A percentile compares a stretch with the other conserved stretches of the same genome.
Evolutionary conservation across 345 rosid species (phyloP).

Genomic region (Diplotaxis tenuifolia): DNA sequence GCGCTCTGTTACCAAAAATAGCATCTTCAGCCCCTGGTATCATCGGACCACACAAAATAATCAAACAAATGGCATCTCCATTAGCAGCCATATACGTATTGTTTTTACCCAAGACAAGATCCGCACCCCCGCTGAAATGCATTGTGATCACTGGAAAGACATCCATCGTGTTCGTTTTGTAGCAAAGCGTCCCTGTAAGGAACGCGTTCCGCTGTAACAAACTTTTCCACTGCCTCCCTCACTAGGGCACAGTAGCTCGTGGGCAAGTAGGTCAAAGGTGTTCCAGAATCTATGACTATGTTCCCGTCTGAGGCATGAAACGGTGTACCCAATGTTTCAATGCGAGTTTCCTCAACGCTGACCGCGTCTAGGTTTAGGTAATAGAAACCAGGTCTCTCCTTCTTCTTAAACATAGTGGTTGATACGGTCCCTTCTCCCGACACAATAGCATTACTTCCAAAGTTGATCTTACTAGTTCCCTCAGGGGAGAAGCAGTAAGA

Average conservation of each 20-base stretch:
- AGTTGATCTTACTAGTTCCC: constrained; percentile 20
- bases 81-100: background rate
- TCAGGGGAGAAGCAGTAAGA: constrained; percentile 18
- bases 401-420: background rate
- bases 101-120: background rate
- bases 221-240: background rate
- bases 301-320: constrained; percentile 4
- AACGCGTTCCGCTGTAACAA: background rate
- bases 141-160: background rate
- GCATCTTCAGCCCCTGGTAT: background rate
- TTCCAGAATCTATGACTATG: constrained; percentile 17
- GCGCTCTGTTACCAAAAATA: constrained; percentile 16
- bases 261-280: background rate
- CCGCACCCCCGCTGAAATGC: constrained; percentile 8
- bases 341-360: background rate
- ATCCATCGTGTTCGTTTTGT: background rate
- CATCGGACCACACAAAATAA: background rate
- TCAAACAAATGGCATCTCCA: background rate
- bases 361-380: constrained; percentile 23
- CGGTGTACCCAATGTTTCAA: constrained; percentile 22
- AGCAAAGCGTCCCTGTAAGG: background rate
- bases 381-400: background rate
- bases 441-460: constrained; percentile 1
- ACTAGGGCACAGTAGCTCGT: background rate
- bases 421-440: background rate